Conservation (phyloP, 495 filamentous ascomycete genomes). For the Talaromyces thailandensis region DNA sequence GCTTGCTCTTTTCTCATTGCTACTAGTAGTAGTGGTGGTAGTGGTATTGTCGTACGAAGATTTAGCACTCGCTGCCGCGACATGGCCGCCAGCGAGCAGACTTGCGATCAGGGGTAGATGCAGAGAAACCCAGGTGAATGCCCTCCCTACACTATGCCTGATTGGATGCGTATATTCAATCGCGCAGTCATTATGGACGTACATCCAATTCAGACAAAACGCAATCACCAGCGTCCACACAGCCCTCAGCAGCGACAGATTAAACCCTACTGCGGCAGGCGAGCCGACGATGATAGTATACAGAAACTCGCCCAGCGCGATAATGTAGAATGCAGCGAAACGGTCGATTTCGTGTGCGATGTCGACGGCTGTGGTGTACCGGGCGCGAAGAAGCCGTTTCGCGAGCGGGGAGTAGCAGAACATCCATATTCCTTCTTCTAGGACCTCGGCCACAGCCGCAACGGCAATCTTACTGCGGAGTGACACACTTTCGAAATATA, state of each 20-base stretch:
- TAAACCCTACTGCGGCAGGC: slow-evolving; percentile 29
- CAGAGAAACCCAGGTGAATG: slow-evolving; percentile 26
- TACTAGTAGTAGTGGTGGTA: neutral
- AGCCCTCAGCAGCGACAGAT: slow-evolving; percentile 23
- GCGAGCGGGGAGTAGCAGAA: slow-evolving; percentile 25
- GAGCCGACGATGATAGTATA: slow-evolving; percentile 33
- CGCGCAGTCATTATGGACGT: slow-evolving; percentile 29
- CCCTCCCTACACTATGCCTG: slow-evolving; percentile 21
- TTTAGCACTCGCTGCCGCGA: slow-evolving; percentile 19
- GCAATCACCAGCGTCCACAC: slow-evolving; percentile 36
- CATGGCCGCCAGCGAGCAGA: slow-evolving; percentile 31
- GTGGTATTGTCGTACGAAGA: neutral
- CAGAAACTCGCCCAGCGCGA: slow-evolving; percentile 39
- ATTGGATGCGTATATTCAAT: slow-evolving; percentile 24
- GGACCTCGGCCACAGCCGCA: slow-evolving; percentile 24
- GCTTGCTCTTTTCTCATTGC: neutral
- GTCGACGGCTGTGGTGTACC: slow-evolving; percentile 32
- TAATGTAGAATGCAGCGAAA: slow-evolving; percentile 40
- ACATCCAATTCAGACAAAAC: slow-evolving; percentile 38
- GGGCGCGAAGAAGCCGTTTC: slow-evolving; percentile 24
- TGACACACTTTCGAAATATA: slow-evolving; percentile 27
- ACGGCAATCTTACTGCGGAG: slow-evolving; percentile 29
- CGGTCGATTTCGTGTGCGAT: slow-evolving; percentile 38
- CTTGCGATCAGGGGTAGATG: slow-evolving; percentile 30
- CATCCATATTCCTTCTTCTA: slow-evolving; percentile 23